These are phyloP conservation scores for Phaeosphaeria sp. DNA, from an alignment of 2,329 filamentous ascomycete genomes.

Conservation along the genomic window DNA sequence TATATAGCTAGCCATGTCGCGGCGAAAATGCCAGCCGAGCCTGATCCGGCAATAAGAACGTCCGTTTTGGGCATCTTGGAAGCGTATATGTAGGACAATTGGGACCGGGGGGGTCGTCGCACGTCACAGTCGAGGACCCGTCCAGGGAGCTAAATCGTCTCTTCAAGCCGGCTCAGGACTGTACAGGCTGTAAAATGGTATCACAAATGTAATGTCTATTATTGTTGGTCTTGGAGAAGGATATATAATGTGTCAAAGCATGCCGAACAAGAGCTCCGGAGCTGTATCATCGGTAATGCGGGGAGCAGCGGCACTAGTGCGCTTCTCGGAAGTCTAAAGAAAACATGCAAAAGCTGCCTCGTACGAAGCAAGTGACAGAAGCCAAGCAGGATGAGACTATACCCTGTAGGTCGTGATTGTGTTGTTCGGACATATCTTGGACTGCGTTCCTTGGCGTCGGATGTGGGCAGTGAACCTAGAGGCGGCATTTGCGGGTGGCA, in stretches of 20 bases:
- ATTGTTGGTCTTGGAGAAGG: too few species aligned
- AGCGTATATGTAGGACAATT: not conserved
- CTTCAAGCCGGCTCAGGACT: too few species aligned
- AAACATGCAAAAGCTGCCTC: not conserved
- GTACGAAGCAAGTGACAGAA: not conserved
- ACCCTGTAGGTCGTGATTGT: not conserved
- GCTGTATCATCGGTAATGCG: slow-evolving; percentile 14
- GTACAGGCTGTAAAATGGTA: too few species aligned
- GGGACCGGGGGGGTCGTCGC: not conserved
- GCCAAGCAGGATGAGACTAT: not conserved
- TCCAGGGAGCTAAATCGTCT: too few species aligned
- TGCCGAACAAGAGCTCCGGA: slow-evolving; percentile 17
- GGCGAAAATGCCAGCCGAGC: slow-evolving; percentile 67
- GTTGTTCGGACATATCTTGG: not conserved
- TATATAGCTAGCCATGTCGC: slow-evolving; percentile 66
- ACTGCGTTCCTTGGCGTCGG: not conserved
- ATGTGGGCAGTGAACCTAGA: not conserved
- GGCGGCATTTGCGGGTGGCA: not conserved
- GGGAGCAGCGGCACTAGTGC: slow-evolving; percentile 15
- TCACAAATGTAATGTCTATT: too few species aligned
- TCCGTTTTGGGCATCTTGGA: slow-evolving; percentile 47
- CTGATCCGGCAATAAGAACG: slow-evolving; percentile 67
- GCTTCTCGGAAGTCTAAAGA: slow-evolving; percentile 1
- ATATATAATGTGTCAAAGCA: not conserved
- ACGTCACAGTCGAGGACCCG: not conserved